Evolutionary conservation across 352 stramenopile genomes (phyloP).

Genomic region (Plasmopara halstedii): DNA sequence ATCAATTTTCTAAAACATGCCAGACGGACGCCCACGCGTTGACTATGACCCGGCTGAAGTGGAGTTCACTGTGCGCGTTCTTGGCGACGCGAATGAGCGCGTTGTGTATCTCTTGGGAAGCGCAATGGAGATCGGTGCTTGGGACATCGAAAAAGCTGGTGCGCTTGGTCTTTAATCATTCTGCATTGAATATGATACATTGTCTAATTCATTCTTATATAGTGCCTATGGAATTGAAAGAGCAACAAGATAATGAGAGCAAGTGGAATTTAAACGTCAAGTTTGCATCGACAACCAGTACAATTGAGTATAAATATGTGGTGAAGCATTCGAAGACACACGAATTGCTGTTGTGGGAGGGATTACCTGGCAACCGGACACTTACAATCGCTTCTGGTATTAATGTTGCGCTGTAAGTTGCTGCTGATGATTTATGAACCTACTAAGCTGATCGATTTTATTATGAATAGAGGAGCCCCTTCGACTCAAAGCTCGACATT

Average conservation of each 20-base stretch:
- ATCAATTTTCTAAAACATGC: too few relatives aligned
- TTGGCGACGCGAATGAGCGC: constrained; percentile 18
- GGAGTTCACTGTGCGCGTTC: constrained; percentile 31
- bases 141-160: constrained; percentile 52
- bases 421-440: not conserved
- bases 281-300: constrained; percentile 15
- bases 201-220: not conserved
- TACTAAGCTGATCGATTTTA: not conserved
- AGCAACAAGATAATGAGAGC: constrained; percentile 20
- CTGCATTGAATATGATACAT: not conserved
- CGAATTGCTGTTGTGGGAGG: constrained; percentile 62
- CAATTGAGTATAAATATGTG: constrained; percentile 80
- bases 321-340: constrained; percentile 29
- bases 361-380: constrained; percentile 59
- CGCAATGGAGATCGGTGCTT: constrained; percentile 44
- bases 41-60: too few relatives aligned
- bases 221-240: constrained; percentile 45
- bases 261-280: constrained; percentile 30
- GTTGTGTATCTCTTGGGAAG: constrained; percentile 50
- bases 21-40: too few relatives aligned
- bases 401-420: constrained; percentile 56
- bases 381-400: constrained; percentile 29
- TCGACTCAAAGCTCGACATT: constrained; percentile 57
- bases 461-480: constrained; percentile 3
- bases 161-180: not conserved